phyloP scores from a whole-genome alignment of 495 filamentous ascomycete genomes.

The Xylaria bambusicola region DNA sequence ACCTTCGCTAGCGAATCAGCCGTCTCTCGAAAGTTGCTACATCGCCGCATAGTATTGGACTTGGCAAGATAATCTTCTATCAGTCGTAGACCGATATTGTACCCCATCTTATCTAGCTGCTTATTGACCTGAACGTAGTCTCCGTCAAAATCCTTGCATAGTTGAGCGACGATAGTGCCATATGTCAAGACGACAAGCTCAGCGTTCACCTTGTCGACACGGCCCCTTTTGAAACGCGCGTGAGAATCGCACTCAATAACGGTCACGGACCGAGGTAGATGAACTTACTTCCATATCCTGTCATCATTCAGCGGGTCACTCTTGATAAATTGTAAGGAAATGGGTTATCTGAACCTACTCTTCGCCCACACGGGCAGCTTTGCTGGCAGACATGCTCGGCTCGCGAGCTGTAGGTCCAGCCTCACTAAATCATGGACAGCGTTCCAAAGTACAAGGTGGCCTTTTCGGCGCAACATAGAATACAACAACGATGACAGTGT shows the following conservation, averaged over 20 bases:
- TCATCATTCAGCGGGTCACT: slow-evolving; percentile 30
- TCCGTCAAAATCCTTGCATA: slow-evolving; percentile 92
- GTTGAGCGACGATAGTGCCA: slow-evolving; percentile 93
- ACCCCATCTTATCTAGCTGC: slow-evolving; percentile 98
- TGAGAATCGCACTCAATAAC: slow-evolving; percentile 7
- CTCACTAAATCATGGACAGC: slow-evolving; percentile 27
- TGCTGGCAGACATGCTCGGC: slow-evolving; percentile 73
- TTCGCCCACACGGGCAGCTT: slow-evolving; percentile 92
- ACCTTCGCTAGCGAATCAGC: slow-evolving; percentile 97
- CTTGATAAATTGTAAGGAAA: background rate
- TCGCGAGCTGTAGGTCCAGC: slow-evolving; percentile 23
- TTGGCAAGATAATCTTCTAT: slow-evolving; percentile 99
- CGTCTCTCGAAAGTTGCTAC: slow-evolving; percentile 90
- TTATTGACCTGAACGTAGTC: slow-evolving; percentile 95
- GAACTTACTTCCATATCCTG: slow-evolving; percentile 97
- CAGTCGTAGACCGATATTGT: slow-evolving; percentile 93
- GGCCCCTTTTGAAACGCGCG: slow-evolving; percentile 48
- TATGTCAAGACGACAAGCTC: slow-evolving; percentile 97
- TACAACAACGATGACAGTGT: no score
- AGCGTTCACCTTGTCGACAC: slow-evolving; percentile 75
- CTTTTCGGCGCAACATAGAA: background rate
- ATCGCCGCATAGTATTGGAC: slow-evolving; percentile 77
- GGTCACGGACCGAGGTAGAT: background rate
- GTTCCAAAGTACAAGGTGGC: background rate
- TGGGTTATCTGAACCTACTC: slow-evolving; percentile 66